Base-by-base conservation (phyloP, 164 flowering plant species). In the Magnolia changhungtana region DNA sequence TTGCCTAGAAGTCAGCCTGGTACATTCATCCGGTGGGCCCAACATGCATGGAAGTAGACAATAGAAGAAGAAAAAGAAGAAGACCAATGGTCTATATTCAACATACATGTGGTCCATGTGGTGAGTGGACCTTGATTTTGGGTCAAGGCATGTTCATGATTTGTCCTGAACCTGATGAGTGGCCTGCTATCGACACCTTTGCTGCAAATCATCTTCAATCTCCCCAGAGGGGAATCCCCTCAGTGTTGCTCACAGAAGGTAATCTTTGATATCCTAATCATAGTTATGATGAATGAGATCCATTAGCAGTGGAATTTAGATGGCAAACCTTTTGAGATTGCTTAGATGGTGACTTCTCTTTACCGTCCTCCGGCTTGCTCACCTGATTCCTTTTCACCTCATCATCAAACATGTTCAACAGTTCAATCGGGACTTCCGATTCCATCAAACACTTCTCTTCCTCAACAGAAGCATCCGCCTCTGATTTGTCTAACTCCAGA, bases 311-410 rank as follows among this genome's bases (percentile, higher is more conserved):
- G 78, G n/a, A 31, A 21, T 75, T 20, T 11, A 45, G 51, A 18
- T 37, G 49, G 50, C 71, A 81, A 69, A 92, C 97, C 94, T 86
- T 88, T 76, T 69, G 83, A 74, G 86, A 50, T 68, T 73, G 80
- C 76, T 82, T 86, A 27, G 69, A 83, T 8, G 74, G 78, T 81
- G 63, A 55, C 24, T 81, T 77, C 80, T 58, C 63, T 75, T 83
- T 81, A 13, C 72, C 72, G 50, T 61, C 80, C 78, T 82, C 83
- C 73, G 74, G 77, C 72, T 80, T 72, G 23, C 16, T 51, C 52
- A 72, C 78, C 72, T 76, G 69, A 75, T 68, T 50, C 10, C 24
- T 69, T 63, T 51, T 75, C n/a, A 7, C 77, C 67, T 76, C 82
- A 73, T 45, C 73, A 16, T 74, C 79, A 71, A 45, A 3, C 10